phyloP scores from a whole-genome alignment of 108 stramenopile genomes.

The Epipyxis sp. region DNA sequence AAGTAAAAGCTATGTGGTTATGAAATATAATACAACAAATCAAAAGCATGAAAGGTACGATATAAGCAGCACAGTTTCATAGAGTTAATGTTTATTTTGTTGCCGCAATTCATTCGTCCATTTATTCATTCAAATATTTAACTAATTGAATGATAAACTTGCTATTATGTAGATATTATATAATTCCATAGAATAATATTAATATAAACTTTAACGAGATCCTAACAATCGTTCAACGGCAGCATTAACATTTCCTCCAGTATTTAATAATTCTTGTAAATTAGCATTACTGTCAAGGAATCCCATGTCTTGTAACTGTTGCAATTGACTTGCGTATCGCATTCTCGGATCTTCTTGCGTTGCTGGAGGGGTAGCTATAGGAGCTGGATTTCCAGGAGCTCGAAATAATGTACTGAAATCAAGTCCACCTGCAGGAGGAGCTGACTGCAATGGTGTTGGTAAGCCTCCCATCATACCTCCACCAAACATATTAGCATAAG shows the following conservation, averaged over 20 bases:
- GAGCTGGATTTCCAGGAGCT: constrained; percentile 5
- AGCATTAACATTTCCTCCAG: constrained; percentile 55
- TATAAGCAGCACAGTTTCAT: too few species aligned
- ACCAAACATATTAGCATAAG: constrained; percentile 15
- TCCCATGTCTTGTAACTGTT: constrained; percentile 54
- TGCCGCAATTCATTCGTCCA: too few species aligned
- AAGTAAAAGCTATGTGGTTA: too few species aligned
- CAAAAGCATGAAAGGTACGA: too few species aligned
- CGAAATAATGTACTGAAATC: constrained; percentile 47
- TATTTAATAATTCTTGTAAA: constrained; percentile 42
- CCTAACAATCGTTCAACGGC: constrained; percentile 57
- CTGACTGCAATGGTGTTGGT: constrained; percentile 27
- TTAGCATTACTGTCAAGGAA: constrained; percentile 48
- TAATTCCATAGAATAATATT: too few species aligned
- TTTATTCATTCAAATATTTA: too few species aligned
- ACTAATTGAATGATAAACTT: too few species aligned
- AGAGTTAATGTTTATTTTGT: too few species aligned
- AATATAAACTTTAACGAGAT: constrained; percentile 28
- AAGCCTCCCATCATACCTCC: constrained; percentile 8
- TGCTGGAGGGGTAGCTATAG: neutral
- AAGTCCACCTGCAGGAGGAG: too few species aligned
- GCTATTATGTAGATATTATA: too few species aligned
- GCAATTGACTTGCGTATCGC: constrained; percentile 47
- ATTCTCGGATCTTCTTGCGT: constrained; percentile 35
- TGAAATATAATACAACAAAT: too few species aligned